phyloP scores from a whole-genome alignment of 2,329 filamentous ascomycete genomes.

The Scytalidium sp. region DNA sequence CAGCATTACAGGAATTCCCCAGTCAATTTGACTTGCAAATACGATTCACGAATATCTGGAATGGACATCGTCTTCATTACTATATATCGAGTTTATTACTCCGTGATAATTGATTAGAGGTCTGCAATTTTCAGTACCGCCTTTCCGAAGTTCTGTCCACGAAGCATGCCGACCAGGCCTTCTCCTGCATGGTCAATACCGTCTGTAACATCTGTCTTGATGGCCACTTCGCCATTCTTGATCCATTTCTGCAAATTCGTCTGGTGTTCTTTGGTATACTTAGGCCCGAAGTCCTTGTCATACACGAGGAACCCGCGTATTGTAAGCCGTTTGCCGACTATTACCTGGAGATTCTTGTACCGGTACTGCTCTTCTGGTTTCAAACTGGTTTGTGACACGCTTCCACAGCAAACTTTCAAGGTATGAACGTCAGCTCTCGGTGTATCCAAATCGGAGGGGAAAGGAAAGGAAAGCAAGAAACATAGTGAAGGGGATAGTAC shows the following conservation, averaged over 20 bases:
- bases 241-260: slow-evolving; percentile 68
- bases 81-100: not conserved
- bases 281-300: slow-evolving; percentile 58
- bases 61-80: too few species aligned
- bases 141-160: slow-evolving; percentile 70
- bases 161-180: slow-evolving; percentile 62
- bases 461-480: too few species aligned
- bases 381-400: slow-evolving; percentile 68
- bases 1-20: too few species aligned
- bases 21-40: too few species aligned
- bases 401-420: slow-evolving; percentile 46
- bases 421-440: not conserved
- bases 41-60: too few species aligned
- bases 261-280: slow-evolving; percentile 59
- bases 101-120: slow-evolving; percentile 16
- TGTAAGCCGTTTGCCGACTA: slow-evolving; percentile 58
- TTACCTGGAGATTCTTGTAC: slow-evolving; percentile 55
- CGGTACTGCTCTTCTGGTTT: slow-evolving; percentile 50
- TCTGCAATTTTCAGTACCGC: slow-evolving; percentile 49
- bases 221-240: slow-evolving; percentile 60
- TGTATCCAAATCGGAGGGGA: too few species aligned
- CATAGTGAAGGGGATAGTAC: too few species aligned
- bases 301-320: slow-evolving; percentile 65
- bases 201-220: slow-evolving; percentile 54
- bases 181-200: slow-evolving; percentile 65